phyloP scores from a whole-genome alignment of 305 asterid genomes.

The Fraxinus latifolia region DNA sequence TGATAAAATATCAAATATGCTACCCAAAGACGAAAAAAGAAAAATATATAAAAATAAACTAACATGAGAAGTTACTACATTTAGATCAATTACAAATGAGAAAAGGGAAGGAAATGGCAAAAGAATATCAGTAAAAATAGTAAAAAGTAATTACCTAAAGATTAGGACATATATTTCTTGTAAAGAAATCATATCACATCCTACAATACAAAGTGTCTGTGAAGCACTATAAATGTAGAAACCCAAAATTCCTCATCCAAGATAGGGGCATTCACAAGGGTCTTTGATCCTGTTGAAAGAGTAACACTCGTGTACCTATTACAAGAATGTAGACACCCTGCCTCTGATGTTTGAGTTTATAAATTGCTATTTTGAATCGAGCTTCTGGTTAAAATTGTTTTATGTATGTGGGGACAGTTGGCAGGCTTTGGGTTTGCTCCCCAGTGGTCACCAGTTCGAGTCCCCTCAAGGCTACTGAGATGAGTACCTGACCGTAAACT shows the following conservation, averaged over 20 bases:
- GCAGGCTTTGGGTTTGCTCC: no score
- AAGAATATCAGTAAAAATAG: not conserved
- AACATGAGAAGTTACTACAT: not conserved
- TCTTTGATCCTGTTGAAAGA: not conserved
- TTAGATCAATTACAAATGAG: conserved; percentile 21
- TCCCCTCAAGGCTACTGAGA: no score
- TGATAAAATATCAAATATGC: not conserved
- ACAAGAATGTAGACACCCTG: not conserved
- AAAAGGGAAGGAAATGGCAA: not conserved
- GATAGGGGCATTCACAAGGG: not conserved
- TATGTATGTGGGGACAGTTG: not conserved
- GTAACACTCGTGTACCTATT: not conserved
- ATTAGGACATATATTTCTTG: conserved; percentile 3
- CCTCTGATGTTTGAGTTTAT: not conserved
- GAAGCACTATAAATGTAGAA: not conserved
- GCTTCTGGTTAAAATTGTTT: not conserved
- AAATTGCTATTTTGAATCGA: not conserved
- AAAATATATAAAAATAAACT: not conserved
- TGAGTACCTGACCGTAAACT: no score
- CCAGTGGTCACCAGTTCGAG: no score
- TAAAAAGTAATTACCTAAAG: not conserved
- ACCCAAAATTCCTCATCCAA: not conserved
- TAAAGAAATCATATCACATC: not conserved
- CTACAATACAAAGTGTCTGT: conserved; percentile 8
- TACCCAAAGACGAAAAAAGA: not conserved